Base-by-base conservation (phyloP, 345 rosid genomes). In the Mangifera indica region DNA sequence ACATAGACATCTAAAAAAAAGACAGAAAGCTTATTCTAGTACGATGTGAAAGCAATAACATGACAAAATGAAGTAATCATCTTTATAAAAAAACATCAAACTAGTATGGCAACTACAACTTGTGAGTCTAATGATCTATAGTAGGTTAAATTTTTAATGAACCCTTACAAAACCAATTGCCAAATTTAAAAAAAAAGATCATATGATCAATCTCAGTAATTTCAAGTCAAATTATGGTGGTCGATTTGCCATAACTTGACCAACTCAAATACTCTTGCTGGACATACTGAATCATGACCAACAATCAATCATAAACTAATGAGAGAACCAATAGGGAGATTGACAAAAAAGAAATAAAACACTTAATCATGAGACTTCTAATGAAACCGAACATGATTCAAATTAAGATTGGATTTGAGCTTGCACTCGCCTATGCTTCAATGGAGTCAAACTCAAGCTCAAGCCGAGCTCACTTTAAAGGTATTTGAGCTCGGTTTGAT, bases 141-240 rank as follows among this genome's bases (percentile, higher is more conserved):
- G 1, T 37, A 37, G n/a, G 20, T 15, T n/a, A 49, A 49, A 49
- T 13, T 49, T 49, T 37, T 73, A 7, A 52, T 78, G 78, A 2
- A 45, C 80, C 2, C 1, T 7, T 37, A 5, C 53, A 49, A 49
- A 48, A 12, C 52, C 4, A 34, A 34, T 34, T 48, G 15, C 52
- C 13, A 3, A 10, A 11, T 11, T 11, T 48, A 7, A 2, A 48
- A 13, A 48, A 48, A 12, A 5, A 48, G 12, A n/a, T 13, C 0
- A 3, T 15, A 11, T 15, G 17, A 0, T 48, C 52, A 48, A 48
- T 48, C n/a, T 48, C 52, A 48, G 17, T 48, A 48, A 48, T 48
- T 48, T 14, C 13, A 15, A 18, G 53, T 49, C 1, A 49, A 49
- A 49, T 13, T 18, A 49, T 3, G n/a, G 53, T 14, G 3, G 53